Evolutionary conservation across 2,329 filamentous ascomycete species (phyloP).

Genomic region (Diaporthe capsici): DNA sequence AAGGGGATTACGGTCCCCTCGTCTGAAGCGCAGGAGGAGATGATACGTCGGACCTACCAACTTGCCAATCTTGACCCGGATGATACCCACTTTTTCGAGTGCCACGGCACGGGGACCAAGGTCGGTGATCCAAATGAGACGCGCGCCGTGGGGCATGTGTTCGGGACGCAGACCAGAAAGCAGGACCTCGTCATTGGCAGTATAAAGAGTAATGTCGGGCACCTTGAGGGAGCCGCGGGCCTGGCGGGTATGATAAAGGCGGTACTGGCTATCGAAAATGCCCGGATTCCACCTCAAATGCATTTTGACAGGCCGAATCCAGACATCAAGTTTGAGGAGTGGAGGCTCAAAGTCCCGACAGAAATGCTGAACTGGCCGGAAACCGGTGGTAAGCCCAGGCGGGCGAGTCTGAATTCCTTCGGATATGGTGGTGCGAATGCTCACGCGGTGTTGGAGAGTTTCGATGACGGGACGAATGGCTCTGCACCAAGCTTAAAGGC

Average conservation of each 20-base stretch:
- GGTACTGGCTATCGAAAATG: conserved; percentile 53
- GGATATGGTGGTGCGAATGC: conserved; percentile 37
- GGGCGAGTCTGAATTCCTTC: conserved; percentile 35
- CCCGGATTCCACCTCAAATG: conserved; percentile 53
- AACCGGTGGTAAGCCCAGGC: not conserved
- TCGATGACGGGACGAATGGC: not conserved
- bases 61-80: conserved; percentile 37
- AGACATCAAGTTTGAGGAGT: conserved; percentile 49
- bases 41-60: conserved; percentile 29
- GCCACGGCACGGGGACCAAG: conserved; percentile 33
- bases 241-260: conserved; percentile 58
- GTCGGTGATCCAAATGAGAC: conserved; percentile 51
- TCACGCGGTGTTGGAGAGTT: conserved; percentile 21
- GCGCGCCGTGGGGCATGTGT: not conserved
- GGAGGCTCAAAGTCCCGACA: conserved; percentile 44
- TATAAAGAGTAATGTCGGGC: conserved; percentile 47
- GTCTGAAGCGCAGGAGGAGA: conserved; percentile 62
- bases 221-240: conserved; percentile 59
- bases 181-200: conserved; percentile 48
- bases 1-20: conserved; percentile 59
- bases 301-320: conserved; percentile 54
- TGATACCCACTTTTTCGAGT: conserved; percentile 47
- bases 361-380: conserved; percentile 16
- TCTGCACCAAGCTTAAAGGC: not conserved
- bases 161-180: conserved; percentile 42